Evolutionary conservation across 306 rosid genomes (phyloP).

Genomic region (Prunus fruticosa): DNA sequence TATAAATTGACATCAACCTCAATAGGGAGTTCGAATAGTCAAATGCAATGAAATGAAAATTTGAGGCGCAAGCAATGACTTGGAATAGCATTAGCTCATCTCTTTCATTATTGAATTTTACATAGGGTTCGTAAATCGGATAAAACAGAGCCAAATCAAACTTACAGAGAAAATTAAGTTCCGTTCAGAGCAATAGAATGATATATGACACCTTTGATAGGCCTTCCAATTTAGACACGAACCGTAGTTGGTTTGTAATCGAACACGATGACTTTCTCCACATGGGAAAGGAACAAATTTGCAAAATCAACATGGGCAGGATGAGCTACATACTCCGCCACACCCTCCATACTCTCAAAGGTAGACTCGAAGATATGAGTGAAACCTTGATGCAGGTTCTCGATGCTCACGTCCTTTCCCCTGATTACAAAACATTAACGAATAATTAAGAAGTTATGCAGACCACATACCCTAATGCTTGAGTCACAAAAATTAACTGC

Average conservation of each 20-base stretch:
- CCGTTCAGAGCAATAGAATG: constrained; percentile 8
- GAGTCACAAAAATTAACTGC: not conserved
- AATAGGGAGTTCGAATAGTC: too few species aligned
- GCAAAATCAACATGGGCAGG: constrained; percentile 74
- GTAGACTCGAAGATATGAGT: constrained; percentile 87
- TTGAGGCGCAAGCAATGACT: not conserved
- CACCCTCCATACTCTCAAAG: constrained; percentile 68
- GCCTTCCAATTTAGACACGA: constrained; percentile 20
- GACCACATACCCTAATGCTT: not conserved
- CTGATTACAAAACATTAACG: constrained; percentile 30
- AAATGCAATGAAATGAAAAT: not conserved
- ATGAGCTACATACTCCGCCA: constrained; percentile 75
- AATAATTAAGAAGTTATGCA: not conserved
- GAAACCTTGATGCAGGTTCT: constrained; percentile 79
- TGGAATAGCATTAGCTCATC: not conserved
- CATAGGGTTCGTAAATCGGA: not conserved
- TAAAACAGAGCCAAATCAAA: not conserved
- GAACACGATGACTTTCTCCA: constrained; percentile 59
- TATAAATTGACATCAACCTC: too few species aligned
- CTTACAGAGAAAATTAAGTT: not conserved
- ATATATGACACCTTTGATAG: not conserved
- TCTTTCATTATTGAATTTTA: constrained; percentile 11
- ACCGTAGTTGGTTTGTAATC: constrained; percentile 67
- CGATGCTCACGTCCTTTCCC: constrained; percentile 76
- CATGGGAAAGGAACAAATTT: constrained; percentile 36